Evolutionary conservation across 2,329 filamentous ascomycete genomes (phyloP), one percentile per base, ranked within the genome.

Genomic region (Grosmannia huntii): DNA sequence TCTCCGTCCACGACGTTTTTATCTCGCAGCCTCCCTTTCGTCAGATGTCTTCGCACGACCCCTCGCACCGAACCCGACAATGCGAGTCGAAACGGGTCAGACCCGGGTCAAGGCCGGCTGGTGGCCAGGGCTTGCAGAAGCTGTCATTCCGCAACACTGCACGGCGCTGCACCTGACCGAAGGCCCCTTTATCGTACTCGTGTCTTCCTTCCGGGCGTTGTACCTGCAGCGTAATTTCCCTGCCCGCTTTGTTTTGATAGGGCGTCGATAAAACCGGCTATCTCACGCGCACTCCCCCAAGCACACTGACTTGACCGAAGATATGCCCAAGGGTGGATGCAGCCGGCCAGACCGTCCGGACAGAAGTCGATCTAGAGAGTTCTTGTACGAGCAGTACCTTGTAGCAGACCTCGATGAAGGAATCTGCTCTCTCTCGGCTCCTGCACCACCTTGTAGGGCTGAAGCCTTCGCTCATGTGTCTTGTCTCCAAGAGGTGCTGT

Each of bases 401-500:
- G 5, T 33, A 10, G 31, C 38, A 41, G 38, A 7, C 38, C 5
- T 41, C 5, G 14, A 3, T 16, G 36, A 16, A 38, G 5, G 9
- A 4, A 38, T 38, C 6, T 16, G 21, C 14, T n/a, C 11, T n/a
- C 10, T 55, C 9, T 5, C n/a, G 4, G 11, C 27, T 33, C 48
- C 41, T 57, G 56, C 58, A 52, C 55, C 55, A 52, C 58, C 41
- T 28, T 23, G 50, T 59, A 59, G 58, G 58, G 58, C 58, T 60
- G 55, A 57, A 11, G 53, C 9, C 9, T 7, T 27, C 10, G 21
- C 19, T 48, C 21, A 21, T 11, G n/a, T 21, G 44, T 21, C 44
- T 48, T 23, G 9, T 16, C 44, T n/a, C 44, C 21, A 33, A 33
- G 31, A 19, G 41, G 6, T 44, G 14, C 7, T 44, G 16, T n/a